phyloP scores from a whole-genome alignment of 768 basidiomycete species.

The Cystofilobasidium bisporidii region DNA sequence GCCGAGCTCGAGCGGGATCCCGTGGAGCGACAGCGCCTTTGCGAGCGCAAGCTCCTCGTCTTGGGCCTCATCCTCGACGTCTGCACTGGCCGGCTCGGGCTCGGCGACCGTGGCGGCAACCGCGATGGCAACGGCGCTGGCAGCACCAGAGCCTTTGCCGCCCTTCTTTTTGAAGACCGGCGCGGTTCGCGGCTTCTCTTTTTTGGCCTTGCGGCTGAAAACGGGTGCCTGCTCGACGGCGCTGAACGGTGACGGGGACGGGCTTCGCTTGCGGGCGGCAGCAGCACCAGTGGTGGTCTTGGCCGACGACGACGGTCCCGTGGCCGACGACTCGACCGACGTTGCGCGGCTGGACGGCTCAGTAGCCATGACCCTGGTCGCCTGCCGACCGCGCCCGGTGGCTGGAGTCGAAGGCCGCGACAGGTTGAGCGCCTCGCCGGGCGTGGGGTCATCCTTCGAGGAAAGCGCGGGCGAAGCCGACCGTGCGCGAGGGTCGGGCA shows the following conservation, averaged over 20 bases:
- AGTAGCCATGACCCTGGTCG: neutral
- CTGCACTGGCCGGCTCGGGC: neutral
- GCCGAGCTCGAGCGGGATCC: neutral
- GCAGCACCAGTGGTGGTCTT: constrained; percentile 43
- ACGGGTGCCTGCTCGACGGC: constrained; percentile 28
- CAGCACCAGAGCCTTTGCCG: neutral
- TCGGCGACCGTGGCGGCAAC: too few species aligned
- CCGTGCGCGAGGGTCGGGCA: neutral
- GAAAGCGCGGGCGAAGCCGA: neutral
- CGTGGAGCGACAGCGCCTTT: neutral
- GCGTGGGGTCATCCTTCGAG: neutral
- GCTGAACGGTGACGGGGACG: constrained; percentile 35
- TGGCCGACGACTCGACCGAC: constrained; percentile 5
- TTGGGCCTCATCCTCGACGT: neutral
- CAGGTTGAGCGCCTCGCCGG: constrained; percentile 12
- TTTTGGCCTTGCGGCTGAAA: constrained; percentile 31
- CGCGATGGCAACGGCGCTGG: neutral
- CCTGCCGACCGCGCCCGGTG: neutral
- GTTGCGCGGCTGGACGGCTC: neutral
- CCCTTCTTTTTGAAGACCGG: constrained; percentile 7
- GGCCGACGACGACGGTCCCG: neutral
- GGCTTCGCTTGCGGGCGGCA: constrained; percentile 45
- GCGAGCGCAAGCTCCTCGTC: neutral
- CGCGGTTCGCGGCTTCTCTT: constrained; percentile 29
- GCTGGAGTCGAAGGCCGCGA: constrained; percentile 6